Conservation (phyloP, 2,329 filamentous ascomycete genomes). For the Calonectria montana region DNA sequence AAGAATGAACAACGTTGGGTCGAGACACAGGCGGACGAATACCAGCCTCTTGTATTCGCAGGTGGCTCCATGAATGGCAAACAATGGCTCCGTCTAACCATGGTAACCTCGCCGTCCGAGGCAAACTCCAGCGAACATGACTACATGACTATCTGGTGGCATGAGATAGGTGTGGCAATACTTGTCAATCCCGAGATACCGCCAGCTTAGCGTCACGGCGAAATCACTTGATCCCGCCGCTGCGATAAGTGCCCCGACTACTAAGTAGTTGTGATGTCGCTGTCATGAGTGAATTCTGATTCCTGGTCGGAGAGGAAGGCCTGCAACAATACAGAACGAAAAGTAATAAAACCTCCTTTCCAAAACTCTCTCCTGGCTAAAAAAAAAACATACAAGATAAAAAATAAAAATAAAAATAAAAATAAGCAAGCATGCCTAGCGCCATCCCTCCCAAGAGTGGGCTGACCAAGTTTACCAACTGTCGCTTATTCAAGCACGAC, state of each 20-base stretch:
- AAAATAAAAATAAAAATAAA: neutral
- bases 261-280: conserved; percentile 16
- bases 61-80: conserved; percentile 7
- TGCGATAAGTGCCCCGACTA: conserved; percentile 15
- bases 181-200: conserved; percentile 29
- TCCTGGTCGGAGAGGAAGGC: conserved; percentile 11
- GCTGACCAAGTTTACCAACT: conserved; percentile 92
- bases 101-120: neutral
- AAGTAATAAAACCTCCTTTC: neutral
- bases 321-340: neutral
- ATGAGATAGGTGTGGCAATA: conserved; percentile 28
- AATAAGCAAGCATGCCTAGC: conserved; percentile 57
- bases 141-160: conserved; percentile 21
- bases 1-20: conserved; percentile 13
- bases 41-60: conserved; percentile 27
- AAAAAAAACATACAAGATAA: conserved; percentile 24
- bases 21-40: conserved; percentile 20
- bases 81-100: neutral
- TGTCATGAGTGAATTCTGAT: neutral
- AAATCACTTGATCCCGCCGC: conserved; percentile 15
- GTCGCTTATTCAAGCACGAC: conserved; percentile 77
- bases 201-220: conserved; percentile 33
- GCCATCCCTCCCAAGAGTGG: conserved; percentile 59
- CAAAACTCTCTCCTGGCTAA: neutral
- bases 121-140: conserved; percentile 25